Percentiles rank a stretch among this genome's conserved stretches.
Evolutionary conservation across 2,329 filamentous ascomycete genomes (phyloP).

Genomic region (Myriosclerotinia duriaeana): DNA sequence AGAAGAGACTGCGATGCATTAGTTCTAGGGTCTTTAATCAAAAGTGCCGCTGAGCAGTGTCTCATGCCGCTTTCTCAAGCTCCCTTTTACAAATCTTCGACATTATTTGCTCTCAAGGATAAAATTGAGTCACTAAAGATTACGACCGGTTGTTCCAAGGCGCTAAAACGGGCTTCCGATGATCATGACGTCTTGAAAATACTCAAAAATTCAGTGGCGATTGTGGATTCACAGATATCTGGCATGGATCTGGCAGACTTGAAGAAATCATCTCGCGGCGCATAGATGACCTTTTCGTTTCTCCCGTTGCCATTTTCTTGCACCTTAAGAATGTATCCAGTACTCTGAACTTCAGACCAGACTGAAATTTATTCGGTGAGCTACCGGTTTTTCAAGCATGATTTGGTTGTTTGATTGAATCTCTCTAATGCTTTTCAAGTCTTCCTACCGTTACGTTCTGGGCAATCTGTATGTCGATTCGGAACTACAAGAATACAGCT

Average conservation of each 20-base stretch:
- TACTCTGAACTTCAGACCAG: too few species aligned
- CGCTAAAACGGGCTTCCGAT: too few species aligned
- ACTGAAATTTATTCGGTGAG: too few species aligned
- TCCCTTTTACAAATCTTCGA: neutral
- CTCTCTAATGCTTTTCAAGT: too few species aligned
- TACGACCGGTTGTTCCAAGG: neutral
- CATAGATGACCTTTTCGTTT: neutral
- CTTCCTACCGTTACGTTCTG: too few species aligned
- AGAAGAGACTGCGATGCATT: neutral
- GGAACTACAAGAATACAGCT: too few species aligned
- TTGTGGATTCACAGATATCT: neutral
- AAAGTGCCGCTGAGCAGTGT: neutral
- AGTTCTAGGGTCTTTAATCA: conserved; percentile 1
- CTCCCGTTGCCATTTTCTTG: too few species aligned
- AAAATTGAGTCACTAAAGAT: neutral
- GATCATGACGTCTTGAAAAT: neutral
- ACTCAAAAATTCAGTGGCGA: fast-evolving
- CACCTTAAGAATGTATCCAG: too few species aligned
- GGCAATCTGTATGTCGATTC: too few species aligned
- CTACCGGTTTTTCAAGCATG: too few species aligned
- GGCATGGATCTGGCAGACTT: neutral
- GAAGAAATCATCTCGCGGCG: neutral
- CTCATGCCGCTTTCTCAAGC: neutral
- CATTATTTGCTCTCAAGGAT: neutral
- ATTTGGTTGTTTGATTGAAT: too few species aligned